Conservation (phyloP, 176 grass and related monocot species). For the Rhynchospora tenuis region DNA sequence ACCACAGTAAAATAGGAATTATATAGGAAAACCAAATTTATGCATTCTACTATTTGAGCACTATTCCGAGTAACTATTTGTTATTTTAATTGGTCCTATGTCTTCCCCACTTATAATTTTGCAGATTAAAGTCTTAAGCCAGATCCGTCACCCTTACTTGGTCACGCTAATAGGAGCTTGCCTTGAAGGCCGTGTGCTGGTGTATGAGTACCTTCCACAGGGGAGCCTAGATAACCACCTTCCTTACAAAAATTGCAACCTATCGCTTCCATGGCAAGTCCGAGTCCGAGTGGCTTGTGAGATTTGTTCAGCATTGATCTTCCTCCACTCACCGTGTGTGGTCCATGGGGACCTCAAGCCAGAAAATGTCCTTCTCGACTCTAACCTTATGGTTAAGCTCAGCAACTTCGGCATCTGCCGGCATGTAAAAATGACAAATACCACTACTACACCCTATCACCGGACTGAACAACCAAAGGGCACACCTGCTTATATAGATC, state of each 20-base stretch:
- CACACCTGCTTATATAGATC: conserved; percentile 72
- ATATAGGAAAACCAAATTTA: neutral
- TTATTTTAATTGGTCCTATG: too few relatives aligned
- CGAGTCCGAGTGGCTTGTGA: conserved; percentile 46
- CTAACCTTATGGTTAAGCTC: conserved; percentile 42
- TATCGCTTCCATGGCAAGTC: conserved; percentile 48
- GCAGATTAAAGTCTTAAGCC: conserved; percentile 52
- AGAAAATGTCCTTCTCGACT: conserved; percentile 56
- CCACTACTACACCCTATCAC: conserved; percentile 46
- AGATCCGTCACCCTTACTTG: conserved; percentile 67
- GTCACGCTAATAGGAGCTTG: conserved; percentile 61
- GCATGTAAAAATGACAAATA: conserved; percentile 44
- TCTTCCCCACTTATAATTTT: neutral
- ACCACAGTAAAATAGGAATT: neutral
- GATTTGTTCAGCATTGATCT: conserved; percentile 63
- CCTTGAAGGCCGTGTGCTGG: conserved; percentile 42
- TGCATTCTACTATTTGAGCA: neutral
- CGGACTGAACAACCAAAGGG: conserved; percentile 52
- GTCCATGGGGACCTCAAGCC: conserved; percentile 77
- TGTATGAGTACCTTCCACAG: conserved; percentile 56
- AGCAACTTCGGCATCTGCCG: conserved; percentile 74
- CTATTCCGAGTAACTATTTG: too few relatives aligned
- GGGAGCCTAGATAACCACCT: conserved; percentile 63
- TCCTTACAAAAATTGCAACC: conserved; percentile 8
- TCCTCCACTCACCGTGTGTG: conserved; percentile 51